Percentiles rank a stretch among this genome's conserved stretches.
These are phyloP conservation scores for Globisporangium alternatum DNA, from an alignment of 352 stramenopile species.

Conservation along the genomic window DNA sequence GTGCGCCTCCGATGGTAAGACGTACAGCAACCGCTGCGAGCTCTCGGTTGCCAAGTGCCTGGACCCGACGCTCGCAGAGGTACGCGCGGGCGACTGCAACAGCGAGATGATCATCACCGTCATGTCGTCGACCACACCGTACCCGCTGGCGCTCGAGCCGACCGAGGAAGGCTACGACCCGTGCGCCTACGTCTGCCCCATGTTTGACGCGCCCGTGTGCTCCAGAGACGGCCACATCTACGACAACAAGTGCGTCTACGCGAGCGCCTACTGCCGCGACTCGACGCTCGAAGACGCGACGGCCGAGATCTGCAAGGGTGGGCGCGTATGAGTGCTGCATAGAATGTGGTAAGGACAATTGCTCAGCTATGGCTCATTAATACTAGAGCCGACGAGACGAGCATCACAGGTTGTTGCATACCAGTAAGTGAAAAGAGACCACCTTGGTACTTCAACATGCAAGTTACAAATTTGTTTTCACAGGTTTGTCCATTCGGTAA, in stretches of 20 bases:
- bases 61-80: background rate
- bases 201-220: conserved; percentile 23
- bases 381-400: background rate
- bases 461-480: background rate
- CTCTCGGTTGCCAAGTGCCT: conserved; percentile 16
- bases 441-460: background rate
- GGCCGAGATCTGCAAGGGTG: conserved; percentile 7
- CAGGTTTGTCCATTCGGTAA: background rate
- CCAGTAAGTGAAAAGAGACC: background rate
- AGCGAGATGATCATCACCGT: background rate
- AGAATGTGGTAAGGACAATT: background rate
- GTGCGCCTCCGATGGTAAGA: conserved; percentile 21
- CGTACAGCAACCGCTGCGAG: conserved; percentile 17
- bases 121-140: background rate
- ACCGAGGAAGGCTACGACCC: conserved; percentile 4
- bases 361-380: background rate
- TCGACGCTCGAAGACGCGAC: conserved; percentile 4
- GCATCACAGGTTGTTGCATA: background rate
- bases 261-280: conserved; percentile 15
- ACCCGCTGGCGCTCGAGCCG: background rate
- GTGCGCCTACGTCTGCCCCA: conserved; percentile 18
- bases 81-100: background rate
- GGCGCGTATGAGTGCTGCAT: background rate
- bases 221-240: conserved; percentile 22
- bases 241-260: conserved; percentile 18